These are phyloP conservation scores for Claviceps cyperi DNA, from an alignment of 2,329 filamentous ascomycete genomes.

Conservation along the genomic window DNA sequence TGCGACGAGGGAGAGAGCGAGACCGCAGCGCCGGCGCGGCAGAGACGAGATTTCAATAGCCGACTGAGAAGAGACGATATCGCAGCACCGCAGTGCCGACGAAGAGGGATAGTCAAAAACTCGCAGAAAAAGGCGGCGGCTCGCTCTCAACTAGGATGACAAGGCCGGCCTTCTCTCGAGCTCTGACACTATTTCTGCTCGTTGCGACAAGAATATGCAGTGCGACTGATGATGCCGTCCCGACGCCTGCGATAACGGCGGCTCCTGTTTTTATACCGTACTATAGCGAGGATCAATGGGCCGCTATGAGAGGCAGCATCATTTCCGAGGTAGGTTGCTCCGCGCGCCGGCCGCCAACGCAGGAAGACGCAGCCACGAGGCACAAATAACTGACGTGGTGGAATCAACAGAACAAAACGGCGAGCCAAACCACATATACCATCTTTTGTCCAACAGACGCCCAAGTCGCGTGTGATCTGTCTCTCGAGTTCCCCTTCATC, in stretches of 20 bases:
- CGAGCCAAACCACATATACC: conserved; percentile 29
- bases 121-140: too few relatives aligned
- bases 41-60: too few relatives aligned
- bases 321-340: conserved; percentile 24
- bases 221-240: conserved; percentile 6
- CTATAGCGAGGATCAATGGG: conserved; percentile 28
- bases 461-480: conserved; percentile 27
- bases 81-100: neutral
- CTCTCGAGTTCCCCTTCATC: conserved; percentile 31
- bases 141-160: too few relatives aligned
- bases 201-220: neutral
- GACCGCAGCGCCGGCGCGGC: too few relatives aligned
- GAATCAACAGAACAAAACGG: conserved; percentile 18
- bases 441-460: conserved; percentile 31
- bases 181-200: conserved; percentile 11
- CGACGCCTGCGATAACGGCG: conserved; percentile 19
- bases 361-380: too few relatives aligned
- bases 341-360: too few relatives aligned
- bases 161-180: neutral
- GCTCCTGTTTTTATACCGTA: conserved; percentile 32
- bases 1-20: too few relatives aligned
- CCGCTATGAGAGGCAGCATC: conserved; percentile 29
- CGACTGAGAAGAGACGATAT: too few relatives aligned
- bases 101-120: too few relatives aligned
- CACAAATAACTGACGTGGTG: neutral